A percentile compares a stretch with the other conserved stretches of the same genome.
phyloP scores from a whole-genome alignment of 1,139 yeast species.

The Protomyces macrosporus region DNA sequence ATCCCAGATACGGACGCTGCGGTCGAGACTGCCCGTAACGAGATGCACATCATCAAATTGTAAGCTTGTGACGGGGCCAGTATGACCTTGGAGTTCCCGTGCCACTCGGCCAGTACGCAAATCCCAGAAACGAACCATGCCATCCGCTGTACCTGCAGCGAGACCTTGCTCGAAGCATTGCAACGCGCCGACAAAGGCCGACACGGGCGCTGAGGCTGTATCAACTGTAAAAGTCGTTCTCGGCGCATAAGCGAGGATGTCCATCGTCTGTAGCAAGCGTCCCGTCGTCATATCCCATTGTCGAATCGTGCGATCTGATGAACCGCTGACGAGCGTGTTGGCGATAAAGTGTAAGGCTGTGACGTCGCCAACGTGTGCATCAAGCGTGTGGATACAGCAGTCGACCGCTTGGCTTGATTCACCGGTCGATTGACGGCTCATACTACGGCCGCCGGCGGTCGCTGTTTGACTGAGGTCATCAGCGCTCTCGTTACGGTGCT shows the following conservation, averaged over 20 bases:
- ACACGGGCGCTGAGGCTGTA: slow-evolving; percentile 4
- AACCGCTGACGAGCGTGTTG: slow-evolving; percentile 52
- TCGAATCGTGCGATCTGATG: slow-evolving; percentile 54
- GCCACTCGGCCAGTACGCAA: slow-evolving; percentile 63
- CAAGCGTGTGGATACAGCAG: slow-evolving; percentile 47
- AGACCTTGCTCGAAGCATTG: slow-evolving; percentile 67
- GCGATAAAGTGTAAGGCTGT: slow-evolving; percentile 55
- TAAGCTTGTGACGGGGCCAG: slow-evolving; percentile 61
- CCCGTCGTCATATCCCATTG: slow-evolving; percentile 59
- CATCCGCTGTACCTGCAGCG: slow-evolving; percentile 74
- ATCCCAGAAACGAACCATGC: slow-evolving; percentile 71
- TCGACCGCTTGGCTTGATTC: slow-evolving; percentile 28
- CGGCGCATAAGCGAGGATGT: slow-evolving; percentile 41
- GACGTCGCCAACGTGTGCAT: slow-evolving; percentile 59
- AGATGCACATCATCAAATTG: slow-evolving; percentile 62
- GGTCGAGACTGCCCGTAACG: slow-evolving; percentile 60
- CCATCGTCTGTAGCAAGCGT: slow-evolving; percentile 55
- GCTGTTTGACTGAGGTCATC: slow-evolving; percentile 32
- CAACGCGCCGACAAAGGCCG: slow-evolving; percentile 51
- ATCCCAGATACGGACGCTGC: slow-evolving; percentile 68
- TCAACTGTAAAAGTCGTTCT: background rate
- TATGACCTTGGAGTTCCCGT: slow-evolving; percentile 62
- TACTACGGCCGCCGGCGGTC: slow-evolving; percentile 33
- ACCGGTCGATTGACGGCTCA: slow-evolving; percentile 27
- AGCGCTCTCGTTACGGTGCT: slow-evolving; percentile 10